Evolutionary conservation across 768 basidiomycete genomes (phyloP), one percentile per base, ranked within the genome.

Genomic region (Boletellus ananas): DNA sequence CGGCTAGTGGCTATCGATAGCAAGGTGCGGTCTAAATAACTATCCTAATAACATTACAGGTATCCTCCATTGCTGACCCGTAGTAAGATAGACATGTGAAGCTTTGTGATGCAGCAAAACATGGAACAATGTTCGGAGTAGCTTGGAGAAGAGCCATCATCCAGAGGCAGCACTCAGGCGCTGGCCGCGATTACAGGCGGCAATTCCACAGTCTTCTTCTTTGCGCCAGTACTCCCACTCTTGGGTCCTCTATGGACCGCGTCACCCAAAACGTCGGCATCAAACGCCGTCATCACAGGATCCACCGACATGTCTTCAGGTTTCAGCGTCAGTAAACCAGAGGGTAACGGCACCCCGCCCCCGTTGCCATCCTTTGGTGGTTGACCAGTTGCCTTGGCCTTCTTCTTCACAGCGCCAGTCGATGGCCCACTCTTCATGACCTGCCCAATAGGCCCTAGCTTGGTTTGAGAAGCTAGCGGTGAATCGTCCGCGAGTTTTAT

Each of bases 401-500:
- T 82, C 77, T 88, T 90, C 79, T 90, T 91, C 65, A 79, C 67
- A 11, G 72, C 49, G 2, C 71, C 72, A 2, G 74, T 60, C 16
- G 74, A 65, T 0, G 74, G 58, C 2, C 73, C 75, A 1, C 74
- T 71, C 61, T 81, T 79, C 60, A 82, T 58, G 51, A 90, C 79
- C 64, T 90, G 87, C 7, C 90, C 90, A 16, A 90, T 69, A 0
- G 90, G 90, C 0, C 88, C 87, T 58, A 91, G 79, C 72, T 87
- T 91, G 39, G 77, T 70, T 57, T 88, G 87, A 3, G 72, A 63
- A 11, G 78, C 60, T 33, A 70, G 70, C 0, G 86, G 83, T 2
- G 68, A 33, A 57, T 92, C 90, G 72, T 92, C 90, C 9, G 77
- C 75, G 4, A 91, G 72, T 4, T 73, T 63, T 14, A 79, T 48